Evolutionary conservation across 768 basidiomycete species (phyloP).

Genomic region (Suillus weaverae): DNA sequence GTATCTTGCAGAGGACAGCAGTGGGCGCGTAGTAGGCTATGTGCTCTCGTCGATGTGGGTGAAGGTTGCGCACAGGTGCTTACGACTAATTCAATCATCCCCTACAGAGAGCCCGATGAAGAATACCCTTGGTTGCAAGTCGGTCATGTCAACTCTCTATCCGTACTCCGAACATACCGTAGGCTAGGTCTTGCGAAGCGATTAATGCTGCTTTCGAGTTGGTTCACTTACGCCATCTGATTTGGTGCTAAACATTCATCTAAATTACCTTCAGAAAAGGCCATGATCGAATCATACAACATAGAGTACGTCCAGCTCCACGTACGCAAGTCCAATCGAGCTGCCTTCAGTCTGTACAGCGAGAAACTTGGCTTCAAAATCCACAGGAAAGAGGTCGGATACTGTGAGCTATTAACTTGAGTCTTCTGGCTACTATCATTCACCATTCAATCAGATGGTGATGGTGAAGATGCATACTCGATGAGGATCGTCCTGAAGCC

Average conservation of each 20-base stretch:
- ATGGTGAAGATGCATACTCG: conserved; percentile 25
- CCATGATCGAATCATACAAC: conserved; percentile 22
- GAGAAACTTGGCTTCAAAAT: conserved; percentile 25
- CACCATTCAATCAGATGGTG: conserved; percentile 20
- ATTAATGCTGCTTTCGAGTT: conserved; percentile 29
- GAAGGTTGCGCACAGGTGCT: neutral
- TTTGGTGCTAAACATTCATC: conserved; percentile 2
- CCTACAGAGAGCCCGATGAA: conserved; percentile 26
- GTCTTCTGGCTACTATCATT: neutral
- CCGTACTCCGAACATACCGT: conserved; percentile 29
- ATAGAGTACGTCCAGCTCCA: conserved; percentile 28
- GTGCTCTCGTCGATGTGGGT: conserved; percentile 56
- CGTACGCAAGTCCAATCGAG: conserved; percentile 29
- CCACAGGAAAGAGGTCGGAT: conserved; percentile 17
- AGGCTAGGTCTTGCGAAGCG: conserved; percentile 28
- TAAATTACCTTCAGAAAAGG: conserved; percentile 18
- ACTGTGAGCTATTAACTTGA: conserved; percentile 22
- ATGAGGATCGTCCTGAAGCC: conserved; percentile 17
- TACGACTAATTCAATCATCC: neutral
- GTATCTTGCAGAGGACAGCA: conserved; percentile 51
- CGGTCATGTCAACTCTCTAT: conserved; percentile 31
- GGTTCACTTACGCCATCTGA: conserved; percentile 7
- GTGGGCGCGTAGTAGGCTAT: conserved; percentile 53
- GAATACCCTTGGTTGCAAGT: conserved; percentile 11
- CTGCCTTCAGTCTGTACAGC: conserved; percentile 23